Percentiles rank a stretch among this genome's conserved stretches.
Conservation (phyloP, 2,329 filamentous ascomycete genomes). For the Phoma sp. region DNA sequence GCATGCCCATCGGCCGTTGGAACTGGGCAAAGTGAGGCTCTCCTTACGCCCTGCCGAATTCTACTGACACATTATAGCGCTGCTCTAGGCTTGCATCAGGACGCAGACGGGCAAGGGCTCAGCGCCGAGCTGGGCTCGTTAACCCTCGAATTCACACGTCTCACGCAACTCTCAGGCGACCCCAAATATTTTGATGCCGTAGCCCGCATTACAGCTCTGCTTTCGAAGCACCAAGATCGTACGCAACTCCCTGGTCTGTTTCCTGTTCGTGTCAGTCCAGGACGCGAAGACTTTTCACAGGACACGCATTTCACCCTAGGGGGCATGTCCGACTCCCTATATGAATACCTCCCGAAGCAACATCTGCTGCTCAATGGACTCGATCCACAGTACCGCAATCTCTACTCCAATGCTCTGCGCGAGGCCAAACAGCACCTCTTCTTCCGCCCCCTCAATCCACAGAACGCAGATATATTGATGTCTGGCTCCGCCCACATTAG, state of each 20-base stretch:
- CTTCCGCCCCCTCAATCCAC: slow-evolving; percentile 75
- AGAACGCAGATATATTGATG: slow-evolving; percentile 73
- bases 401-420: slow-evolving; percentile 73
- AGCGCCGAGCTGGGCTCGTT: slow-evolving; percentile 48
- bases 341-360: slow-evolving; percentile 67
- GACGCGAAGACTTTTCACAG: slow-evolving; percentile 34
- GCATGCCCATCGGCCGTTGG: slow-evolving; percentile 50
- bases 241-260: slow-evolving; percentile 48
- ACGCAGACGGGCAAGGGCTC: slow-evolving; percentile 38
- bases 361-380: slow-evolving; percentile 78
- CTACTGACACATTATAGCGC: slow-evolving; percentile 31
- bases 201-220: slow-evolving; percentile 42
- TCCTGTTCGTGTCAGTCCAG: slow-evolving; percentile 43
- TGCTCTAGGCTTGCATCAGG: slow-evolving; percentile 37
- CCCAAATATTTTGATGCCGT: slow-evolving; percentile 49
- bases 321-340: slow-evolving; percentile 62
- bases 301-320: slow-evolving; percentile 58
- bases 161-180: slow-evolving; percentile 48
- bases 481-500: slow-evolving; percentile 61
- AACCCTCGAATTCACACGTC: slow-evolving; percentile 48
- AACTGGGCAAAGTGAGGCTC: slow-evolving; percentile 44
- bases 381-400: slow-evolving; percentile 71
- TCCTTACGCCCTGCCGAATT: not conserved
- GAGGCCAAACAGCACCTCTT: slow-evolving; percentile 75
- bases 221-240: slow-evolving; percentile 43